Base-by-base conservation (phyloP, 2,329 filamentous ascomycete genomes). In the Monosporascus sp. region DNA sequence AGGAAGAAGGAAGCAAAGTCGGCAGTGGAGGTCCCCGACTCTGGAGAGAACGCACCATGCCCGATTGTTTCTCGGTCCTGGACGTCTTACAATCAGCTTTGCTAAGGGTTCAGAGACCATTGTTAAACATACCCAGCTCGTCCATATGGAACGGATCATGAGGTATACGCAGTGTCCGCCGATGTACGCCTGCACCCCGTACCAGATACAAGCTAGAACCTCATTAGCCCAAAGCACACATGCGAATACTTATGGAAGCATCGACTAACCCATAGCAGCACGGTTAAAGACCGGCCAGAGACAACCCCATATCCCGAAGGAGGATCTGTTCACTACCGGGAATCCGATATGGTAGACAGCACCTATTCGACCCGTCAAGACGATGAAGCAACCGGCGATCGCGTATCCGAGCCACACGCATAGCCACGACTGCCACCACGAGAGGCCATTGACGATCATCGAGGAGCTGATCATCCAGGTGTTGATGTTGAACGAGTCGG, bases 401-500 rank as follows among this genome's bases (percentile, higher is more conserved):
- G 84, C 77, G 67, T 96, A 96, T 52, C 92, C 91, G 27, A 92
- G 73, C 86, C 91, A 93, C 44, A 96, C 89, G 65, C 88, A 91
- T n/a, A 91, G 73, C 86, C 88, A 91, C 2, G 89, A 87, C 73
- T 96, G 90, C 91, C 91, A 96, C 91, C 91, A 96, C 7, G 89
- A 90, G 22, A 95, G 77, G 14, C 90, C 90, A 48, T 74, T 77
- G 1, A 87, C 81, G 36, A 95, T 90, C 82, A 91, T 91, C 38
- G 88, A 85, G 1, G 88, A 90, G 0, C 89, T 88, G 58, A 95
- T 94, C 90, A 95, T 96, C 91, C 90, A 95, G 2, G 90, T 94
- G 71, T 93, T 94, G 67, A 94, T 90, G 69, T 93, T 93, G 75
- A 92, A 91, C 0, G 84, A 88, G 71, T 93, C 89, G 31, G 88